Conservation (phyloP, 1,284 basidiomycete species). For the Ustilago trichophora region DNA sequence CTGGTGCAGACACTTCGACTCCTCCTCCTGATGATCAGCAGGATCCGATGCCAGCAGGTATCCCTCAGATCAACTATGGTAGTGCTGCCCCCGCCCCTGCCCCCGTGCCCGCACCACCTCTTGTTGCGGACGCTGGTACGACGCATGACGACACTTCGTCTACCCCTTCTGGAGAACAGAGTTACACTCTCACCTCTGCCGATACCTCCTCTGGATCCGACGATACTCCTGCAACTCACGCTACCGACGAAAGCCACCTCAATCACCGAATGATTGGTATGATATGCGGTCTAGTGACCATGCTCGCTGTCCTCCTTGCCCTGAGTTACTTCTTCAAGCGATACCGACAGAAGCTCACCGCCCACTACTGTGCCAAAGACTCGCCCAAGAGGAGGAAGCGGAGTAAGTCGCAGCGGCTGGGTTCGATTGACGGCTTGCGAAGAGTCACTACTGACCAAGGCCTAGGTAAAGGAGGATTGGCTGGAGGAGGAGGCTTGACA, state of each 20-base stretch:
- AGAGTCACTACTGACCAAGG: neutral
- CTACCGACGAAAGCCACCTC: neutral
- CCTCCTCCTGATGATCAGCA: too few relatives aligned
- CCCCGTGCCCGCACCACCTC: neutral
- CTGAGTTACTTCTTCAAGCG: conserved; percentile 6
- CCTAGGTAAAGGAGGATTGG: too few relatives aligned
- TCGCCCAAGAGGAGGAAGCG: neutral
- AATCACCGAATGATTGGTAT: neutral
- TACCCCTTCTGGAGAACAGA: neutral
- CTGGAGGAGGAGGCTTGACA: too few relatives aligned
- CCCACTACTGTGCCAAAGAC: neutral
- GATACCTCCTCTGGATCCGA: neutral
- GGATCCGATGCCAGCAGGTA: neutral
- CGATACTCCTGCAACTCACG: too few relatives aligned
- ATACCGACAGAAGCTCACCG: neutral
- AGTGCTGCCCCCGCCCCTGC: neutral
- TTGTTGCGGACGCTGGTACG: neutral
- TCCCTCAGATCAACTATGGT: neutral
- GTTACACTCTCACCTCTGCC: too few relatives aligned
- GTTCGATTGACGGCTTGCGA: conserved; percentile 9
- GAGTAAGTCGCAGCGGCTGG: conserved; percentile 5
- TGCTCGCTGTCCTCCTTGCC: neutral
- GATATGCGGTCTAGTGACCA: neutral
- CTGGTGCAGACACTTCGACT: too few relatives aligned
- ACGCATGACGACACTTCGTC: conserved; percentile 16